phyloP scores from a whole-genome alignment of 805 yeast species.

The Metschnikowia borealis region DNA sequence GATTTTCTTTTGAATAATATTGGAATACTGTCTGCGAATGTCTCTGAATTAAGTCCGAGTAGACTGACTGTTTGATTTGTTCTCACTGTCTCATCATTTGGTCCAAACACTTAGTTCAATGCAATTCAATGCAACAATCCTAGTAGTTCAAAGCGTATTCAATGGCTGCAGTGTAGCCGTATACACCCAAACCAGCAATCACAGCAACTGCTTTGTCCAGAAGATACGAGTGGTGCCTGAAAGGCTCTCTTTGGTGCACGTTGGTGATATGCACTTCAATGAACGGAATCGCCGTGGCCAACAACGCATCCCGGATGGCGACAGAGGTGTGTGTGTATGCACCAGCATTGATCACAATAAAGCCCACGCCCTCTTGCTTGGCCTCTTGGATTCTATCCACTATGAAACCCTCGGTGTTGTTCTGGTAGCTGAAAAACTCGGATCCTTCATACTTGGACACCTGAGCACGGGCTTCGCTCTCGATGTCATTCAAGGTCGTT shows the following conservation, averaged over 20 bases:
- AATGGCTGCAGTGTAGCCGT: conserved; percentile 39
- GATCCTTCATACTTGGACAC: conserved; percentile 28
- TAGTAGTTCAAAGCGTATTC: conserved; percentile 39
- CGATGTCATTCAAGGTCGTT: conserved; percentile 41
- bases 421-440: conserved; percentile 35
- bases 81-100: neutral
- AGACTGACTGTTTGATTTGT: neutral
- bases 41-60: neutral
- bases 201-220: conserved; percentile 49
- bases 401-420: conserved; percentile 44
- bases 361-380: conserved; percentile 38
- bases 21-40: neutral
- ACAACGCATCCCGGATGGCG: conserved; percentile 47
- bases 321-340: conserved; percentile 52
- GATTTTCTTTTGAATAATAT: too few relatives aligned
- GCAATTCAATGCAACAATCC: neutral
- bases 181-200: conserved; percentile 39
- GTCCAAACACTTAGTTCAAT: too few relatives aligned
- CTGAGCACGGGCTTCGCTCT: conserved; percentile 35
- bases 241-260: conserved; percentile 48
- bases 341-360: conserved; percentile 49
- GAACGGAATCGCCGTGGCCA: conserved; percentile 47
- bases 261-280: conserved; percentile 50
- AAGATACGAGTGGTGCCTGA: conserved; percentile 47
- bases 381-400: conserved; percentile 48